A percentile compares a stretch with the other conserved stretches of the same genome.
phyloP scores from a whole-genome alignment of 331 rosid genomes.

The Arachis monticola region DNA sequence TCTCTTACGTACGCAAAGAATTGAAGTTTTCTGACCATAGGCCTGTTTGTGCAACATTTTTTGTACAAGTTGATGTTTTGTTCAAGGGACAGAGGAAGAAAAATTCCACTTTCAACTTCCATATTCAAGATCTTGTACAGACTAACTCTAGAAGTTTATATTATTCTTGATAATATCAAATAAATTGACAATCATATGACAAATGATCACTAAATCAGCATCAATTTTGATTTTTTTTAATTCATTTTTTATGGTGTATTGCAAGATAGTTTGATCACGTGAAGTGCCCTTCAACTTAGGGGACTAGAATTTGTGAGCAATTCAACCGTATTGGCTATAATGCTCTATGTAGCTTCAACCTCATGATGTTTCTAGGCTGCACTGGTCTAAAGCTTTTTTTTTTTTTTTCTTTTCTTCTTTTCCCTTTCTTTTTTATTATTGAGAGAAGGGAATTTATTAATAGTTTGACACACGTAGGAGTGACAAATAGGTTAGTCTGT shows the following conservation, averaged over 20 bases:
- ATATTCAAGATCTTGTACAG: slow-evolving; percentile 60
- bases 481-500: too few species aligned
- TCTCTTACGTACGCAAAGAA: slow-evolving; percentile 69
- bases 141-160: slow-evolving; percentile 37
- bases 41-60: slow-evolving; percentile 80
- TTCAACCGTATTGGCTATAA: too few species aligned
- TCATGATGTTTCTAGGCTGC: too few species aligned
- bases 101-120: slow-evolving; percentile 54
- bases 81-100: slow-evolving; percentile 52
- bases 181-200: slow-evolving; percentile 9
- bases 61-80: slow-evolving; percentile 60
- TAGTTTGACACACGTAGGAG: too few species aligned
- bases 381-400: too few species aligned
- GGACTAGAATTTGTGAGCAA: neutral
- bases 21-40: slow-evolving; percentile 87
- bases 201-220: neutral
- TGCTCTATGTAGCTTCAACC: too few species aligned
- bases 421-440: too few species aligned
- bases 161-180: slow-evolving; percentile 40
- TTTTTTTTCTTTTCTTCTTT: too few species aligned
- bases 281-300: slow-evolving; percentile 8
- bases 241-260: neutral
- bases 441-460: too few species aligned
- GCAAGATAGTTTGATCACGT: slow-evolving; percentile 7
- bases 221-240: neutral